Base-by-base conservation (phyloP, 345 rosid genomes). In the Mallotus nudiflorus region DNA sequence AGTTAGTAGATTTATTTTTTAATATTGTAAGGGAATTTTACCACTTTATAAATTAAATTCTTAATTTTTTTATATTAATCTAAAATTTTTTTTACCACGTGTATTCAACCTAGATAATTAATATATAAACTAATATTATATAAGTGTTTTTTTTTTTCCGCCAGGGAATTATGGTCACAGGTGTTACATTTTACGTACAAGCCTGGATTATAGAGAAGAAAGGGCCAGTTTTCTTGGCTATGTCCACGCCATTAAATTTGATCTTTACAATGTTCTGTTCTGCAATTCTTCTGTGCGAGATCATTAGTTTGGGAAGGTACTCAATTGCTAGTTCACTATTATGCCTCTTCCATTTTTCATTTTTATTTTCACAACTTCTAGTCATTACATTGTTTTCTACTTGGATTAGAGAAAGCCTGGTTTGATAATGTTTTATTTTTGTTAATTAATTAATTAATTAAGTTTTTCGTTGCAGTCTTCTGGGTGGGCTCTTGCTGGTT, bases 131-230 rank as follows among this genome's bases (percentile, higher is more conserved):
- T 9, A 7, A 16, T 16, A 22, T n/a, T n/a, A 33, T 33, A 3
- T 33, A 6, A 33, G 37, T 33, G 37, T 6, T 33, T 33, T 33
- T 33, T 6, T 33, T 33, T 33, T 55, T 68, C 9, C 42, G 33
- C 62, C 82, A 94, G 99, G 99, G 99, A 51, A 69, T 95, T 62
- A 82, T 87, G 73, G 99, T 95, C 75, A 95, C 97, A 3, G 97
- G 97, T 0, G 75, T 90, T 27, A 82, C 99, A 24, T 90, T 81
- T 76, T 95, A 91, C 79, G 66, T 95, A 24, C 99, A 95, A 82
- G 81, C 99, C 40, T 95, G 96, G 97, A 82, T 95, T 39, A 82
- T 95, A 56, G 99, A 91, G 81, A 90, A 85, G 78, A 89, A 82
- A 57, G 99, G 99, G 45, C 97, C 99, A 45, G 97, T 95, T 6